Conservation (phyloP, 352 stramenopile species). For the Phytophthora meadii region DNA sequence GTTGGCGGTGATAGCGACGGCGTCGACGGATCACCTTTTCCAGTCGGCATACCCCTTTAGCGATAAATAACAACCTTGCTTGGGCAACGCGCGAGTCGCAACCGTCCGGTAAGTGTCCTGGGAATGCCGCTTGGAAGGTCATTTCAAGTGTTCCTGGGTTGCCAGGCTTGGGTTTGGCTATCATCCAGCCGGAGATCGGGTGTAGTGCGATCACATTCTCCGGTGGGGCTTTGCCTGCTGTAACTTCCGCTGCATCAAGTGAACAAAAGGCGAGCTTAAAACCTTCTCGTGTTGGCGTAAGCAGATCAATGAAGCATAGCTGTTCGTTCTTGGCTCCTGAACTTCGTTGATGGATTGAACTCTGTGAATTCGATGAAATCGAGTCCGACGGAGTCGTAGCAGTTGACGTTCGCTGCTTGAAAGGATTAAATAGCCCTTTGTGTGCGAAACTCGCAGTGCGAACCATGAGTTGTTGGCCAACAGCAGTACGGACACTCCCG, state of each 20-base stretch:
- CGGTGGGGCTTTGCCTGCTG: constrained; percentile 34
- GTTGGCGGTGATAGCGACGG: constrained; percentile 17
- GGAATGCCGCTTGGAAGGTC: constrained; percentile 42
- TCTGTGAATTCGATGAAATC: constrained; percentile 10
- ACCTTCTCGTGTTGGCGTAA: constrained; percentile 28
- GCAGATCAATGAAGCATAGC: constrained; percentile 38
- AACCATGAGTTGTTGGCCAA: constrained; percentile 38
- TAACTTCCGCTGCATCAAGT: constrained; percentile 33
- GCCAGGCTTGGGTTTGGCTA: constrained; percentile 20
- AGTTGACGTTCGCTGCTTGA: constrained; percentile 15
- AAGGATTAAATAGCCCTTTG: constrained; percentile 18
- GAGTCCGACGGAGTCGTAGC: constrained; percentile 2
- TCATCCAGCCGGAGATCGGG: constrained; percentile 40
- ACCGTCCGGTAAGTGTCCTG: constrained; percentile 14
- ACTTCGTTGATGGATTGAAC: constrained; percentile 2
- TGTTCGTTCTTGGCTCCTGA: constrained; percentile 38
- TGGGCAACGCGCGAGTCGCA: constrained; percentile 33
- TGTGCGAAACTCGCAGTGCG: constrained; percentile 41
- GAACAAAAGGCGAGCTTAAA: constrained; percentile 39
- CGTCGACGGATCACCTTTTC: constrained; percentile 40
- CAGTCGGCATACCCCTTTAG: constrained; percentile 33
- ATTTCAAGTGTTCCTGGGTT: constrained; percentile 26
- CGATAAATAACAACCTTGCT: constrained; percentile 31
- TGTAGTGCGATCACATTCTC: constrained; percentile 43
- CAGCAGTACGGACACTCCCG: neutral